These are phyloP conservation scores for Epichloe bromicola DNA, from an alignment of 2,329 filamentous ascomycete species.

Conservation along the genomic window DNA sequence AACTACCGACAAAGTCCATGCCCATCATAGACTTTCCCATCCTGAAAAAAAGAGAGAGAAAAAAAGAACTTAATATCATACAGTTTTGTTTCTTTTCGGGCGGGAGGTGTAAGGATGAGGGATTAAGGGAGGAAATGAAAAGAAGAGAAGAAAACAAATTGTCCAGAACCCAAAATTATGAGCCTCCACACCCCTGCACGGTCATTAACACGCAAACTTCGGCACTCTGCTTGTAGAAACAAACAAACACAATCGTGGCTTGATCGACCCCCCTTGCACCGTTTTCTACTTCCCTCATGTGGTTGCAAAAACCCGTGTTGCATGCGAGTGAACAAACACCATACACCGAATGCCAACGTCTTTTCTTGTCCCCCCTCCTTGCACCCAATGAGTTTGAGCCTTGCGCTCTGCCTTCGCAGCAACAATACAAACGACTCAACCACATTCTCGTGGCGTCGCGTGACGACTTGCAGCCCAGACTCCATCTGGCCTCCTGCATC, in stretches of 20 bases:
- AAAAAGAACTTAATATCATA: neutral
- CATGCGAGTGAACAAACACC: neutral
- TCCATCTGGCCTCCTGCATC: slow-evolving; percentile 1
- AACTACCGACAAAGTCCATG: slow-evolving; percentile 6
- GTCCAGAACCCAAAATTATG: neutral
- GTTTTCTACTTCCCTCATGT: neutral
- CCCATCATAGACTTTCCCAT: neutral
- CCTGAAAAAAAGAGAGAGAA: neutral
- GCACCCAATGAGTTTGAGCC: neutral
- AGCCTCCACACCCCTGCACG: slow-evolving; percentile 7
- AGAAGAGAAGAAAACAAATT: neutral
- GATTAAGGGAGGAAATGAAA: neutral
- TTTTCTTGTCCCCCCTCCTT: neutral
- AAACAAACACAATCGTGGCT: neutral
- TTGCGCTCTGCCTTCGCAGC: neutral
- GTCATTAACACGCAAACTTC: neutral
- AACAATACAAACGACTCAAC: neutral
- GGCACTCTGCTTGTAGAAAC: neutral
- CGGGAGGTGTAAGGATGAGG: neutral
- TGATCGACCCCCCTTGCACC: neutral
- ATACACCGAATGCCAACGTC: neutral
- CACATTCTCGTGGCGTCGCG: neutral
- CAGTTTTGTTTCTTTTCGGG: neutral
- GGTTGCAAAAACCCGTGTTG: neutral
- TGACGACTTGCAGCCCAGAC: neutral